A percentile compares a stretch with the other conserved stretches of the same genome.
These are phyloP conservation scores for Umbelopsis vinacea DNA, from an alignment of 192 early-diverging fungal genomes.

Conservation along the genomic window DNA sequence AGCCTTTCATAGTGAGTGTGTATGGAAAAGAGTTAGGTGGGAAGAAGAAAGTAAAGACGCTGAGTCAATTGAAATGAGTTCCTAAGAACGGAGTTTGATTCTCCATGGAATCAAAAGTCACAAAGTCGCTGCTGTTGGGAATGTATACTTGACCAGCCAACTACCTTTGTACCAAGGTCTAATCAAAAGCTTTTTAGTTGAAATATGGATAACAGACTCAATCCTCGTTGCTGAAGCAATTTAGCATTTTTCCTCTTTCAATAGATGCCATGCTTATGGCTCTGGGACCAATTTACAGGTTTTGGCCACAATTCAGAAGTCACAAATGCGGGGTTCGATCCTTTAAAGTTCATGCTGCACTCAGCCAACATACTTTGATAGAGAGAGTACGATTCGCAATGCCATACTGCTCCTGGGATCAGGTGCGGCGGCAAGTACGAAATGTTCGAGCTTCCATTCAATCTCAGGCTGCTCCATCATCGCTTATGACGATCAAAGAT, in stretches of 20 bases:
- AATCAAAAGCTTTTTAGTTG: no score
- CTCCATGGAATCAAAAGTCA: no score
- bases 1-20: conserved; percentile 32
- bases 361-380: neutral
- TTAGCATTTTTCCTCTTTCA: no score
- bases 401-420: conserved; percentile 55
- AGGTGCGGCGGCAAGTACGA: conserved; percentile 58
- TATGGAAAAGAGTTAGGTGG: neutral
- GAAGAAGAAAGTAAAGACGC: neutral
- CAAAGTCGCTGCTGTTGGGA: no score
- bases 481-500: conserved; percentile 49
- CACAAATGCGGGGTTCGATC: neutral
- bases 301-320: neutral
- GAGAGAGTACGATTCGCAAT: neutral
- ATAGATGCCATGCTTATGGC: no score
- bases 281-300: no score
- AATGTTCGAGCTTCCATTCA: conserved; percentile 52
- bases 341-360: neutral
- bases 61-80: neutral
- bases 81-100: no score
- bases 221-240: no score
- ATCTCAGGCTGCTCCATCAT: conserved; percentile 33
- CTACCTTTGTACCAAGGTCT: no score
- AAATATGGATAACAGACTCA: no score
- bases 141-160: no score